Conservation (phyloP, 208 protist genomes). For the Zelonia costaricensis region DNA sequence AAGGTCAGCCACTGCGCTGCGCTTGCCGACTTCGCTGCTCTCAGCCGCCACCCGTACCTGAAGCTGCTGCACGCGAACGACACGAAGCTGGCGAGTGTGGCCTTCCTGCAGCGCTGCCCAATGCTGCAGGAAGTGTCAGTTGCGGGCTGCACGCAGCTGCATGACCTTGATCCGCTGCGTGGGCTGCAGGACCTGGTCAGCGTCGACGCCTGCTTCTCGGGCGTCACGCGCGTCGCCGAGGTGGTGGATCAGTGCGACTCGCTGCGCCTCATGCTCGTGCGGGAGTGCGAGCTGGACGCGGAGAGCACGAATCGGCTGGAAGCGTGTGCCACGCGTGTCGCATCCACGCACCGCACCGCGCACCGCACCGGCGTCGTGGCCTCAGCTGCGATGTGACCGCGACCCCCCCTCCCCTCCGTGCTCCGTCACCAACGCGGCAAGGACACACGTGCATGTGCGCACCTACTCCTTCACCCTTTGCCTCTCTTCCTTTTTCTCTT, state of each 20-base stretch:
- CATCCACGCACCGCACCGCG: constrained; percentile 10
- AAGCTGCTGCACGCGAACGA: constrained; percentile 8
- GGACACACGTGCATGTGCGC: too few relatives aligned
- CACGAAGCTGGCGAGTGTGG: constrained; percentile 2
- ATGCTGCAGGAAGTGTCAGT: constrained; percentile 20
- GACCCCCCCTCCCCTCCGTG: neutral
- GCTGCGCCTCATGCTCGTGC: constrained; percentile 12
- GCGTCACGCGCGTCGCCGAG: constrained; percentile 11
- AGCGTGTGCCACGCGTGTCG: constrained; percentile 9
- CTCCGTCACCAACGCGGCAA: too few relatives aligned
- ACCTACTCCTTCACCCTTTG: too few relatives aligned
- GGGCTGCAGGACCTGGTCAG: neutral
- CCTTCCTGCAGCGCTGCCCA: constrained; percentile 3
- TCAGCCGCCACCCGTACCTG: constrained; percentile 8
- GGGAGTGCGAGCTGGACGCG: constrained; percentile 10
- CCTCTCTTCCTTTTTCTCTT: too few relatives aligned
- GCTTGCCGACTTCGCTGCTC: constrained; percentile 5
- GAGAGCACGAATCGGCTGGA: constrained; percentile 13
- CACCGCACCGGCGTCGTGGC: neutral
- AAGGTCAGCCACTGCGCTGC: constrained; percentile 7
- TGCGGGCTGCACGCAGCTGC: constrained; percentile 6
- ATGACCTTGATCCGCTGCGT: constrained; percentile 3
- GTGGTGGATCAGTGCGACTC: constrained; percentile 7
- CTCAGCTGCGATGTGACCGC: neutral
- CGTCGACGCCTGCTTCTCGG: constrained; percentile 12